A percentile compares a stretch with the other conserved stretches of the same genome.
phyloP scores from a whole-genome alignment of 495 filamentous ascomycete species.

The Penicillium verhagenii region DNA sequence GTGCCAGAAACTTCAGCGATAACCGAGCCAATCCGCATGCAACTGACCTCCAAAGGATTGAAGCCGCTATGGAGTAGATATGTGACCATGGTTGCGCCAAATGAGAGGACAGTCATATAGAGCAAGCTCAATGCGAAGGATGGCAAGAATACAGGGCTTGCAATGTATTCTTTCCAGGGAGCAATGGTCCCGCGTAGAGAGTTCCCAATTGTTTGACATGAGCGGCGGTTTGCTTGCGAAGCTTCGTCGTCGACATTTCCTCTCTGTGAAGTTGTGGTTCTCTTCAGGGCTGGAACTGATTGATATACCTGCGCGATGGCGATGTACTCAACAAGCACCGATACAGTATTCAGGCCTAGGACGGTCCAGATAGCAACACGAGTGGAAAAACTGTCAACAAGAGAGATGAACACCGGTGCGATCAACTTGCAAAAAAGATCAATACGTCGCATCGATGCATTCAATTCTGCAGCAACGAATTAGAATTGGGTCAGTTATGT shows the following conservation, averaged over 20 bases:
- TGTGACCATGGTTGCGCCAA: conserved; percentile 59
- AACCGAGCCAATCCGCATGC: conserved; percentile 52
- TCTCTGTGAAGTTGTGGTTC: neutral
- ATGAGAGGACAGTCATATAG: conserved; percentile 60
- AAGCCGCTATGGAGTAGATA: conserved; percentile 58
- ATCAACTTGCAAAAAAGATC: conserved; percentile 71
- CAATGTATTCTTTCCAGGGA: conserved; percentile 42
- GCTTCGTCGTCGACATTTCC: conserved; percentile 1
- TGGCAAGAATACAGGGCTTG: conserved; percentile 46
- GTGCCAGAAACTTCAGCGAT: conserved; percentile 50
- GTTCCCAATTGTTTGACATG: neutral
- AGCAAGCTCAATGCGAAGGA: conserved; percentile 55
- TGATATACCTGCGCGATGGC: conserved; percentile 53
- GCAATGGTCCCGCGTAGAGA: conserved; percentile 12
- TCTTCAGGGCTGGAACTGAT: conserved; percentile 37
- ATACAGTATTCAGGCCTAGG: conserved; percentile 35
- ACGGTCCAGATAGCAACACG: conserved; percentile 50
- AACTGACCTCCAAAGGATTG: conserved; percentile 50
- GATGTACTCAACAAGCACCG: conserved; percentile 55
- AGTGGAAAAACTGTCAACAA: conserved; percentile 47
- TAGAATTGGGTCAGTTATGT: neutral
- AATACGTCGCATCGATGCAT: conserved; percentile 67
- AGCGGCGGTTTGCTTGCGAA: neutral
- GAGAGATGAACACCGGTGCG: conserved; percentile 58
- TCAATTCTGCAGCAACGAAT: conserved; percentile 37